Evolutionary conservation across 2,329 filamentous ascomycete genomes (phyloP), one percentile per base, ranked within the genome.

Genomic region (Aplosporella prunicola): DNA sequence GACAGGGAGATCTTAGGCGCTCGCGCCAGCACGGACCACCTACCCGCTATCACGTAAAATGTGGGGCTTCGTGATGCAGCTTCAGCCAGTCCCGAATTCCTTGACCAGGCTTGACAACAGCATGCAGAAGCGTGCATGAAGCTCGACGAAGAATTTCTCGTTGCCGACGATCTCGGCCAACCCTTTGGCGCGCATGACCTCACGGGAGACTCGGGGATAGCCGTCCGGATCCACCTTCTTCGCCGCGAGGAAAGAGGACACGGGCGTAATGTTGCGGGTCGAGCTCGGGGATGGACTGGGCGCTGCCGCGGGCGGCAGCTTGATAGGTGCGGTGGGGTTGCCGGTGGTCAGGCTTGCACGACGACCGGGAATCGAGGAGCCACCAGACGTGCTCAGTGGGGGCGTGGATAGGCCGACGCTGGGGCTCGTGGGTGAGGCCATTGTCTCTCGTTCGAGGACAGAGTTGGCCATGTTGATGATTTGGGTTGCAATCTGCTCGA

Each of bases 141-240:
- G 53, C 44, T 74, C 68, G 9, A 72, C 67, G 46, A 76, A 76
- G 45, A 76, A 70, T 52, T 68, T 66, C 41, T 72, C 70, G 39
- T 72, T 69, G 24, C 72, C 72, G 5, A 74, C 68, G 33, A 76
- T 74, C 49, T 76, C 72, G 10, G 68, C 65, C n/a, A 76, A 55
- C 38, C 68, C 71, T 43, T 72, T 67, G 15, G 71, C 69, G 32
- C 68, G 66, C 47, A 71, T 68, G 39, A 57, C 48, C 20, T 71
- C 69, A 32, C 69, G 69, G 5, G 62, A 63, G 7, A 69, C 60
- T 30, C 71, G 64, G 25, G 68, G 64, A 41, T 69, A 69, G 5
- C 72, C 71, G 46, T 73, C 68, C 2, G 71, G 70, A 43, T 76
- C 72, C 16, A 72, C 56, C 23, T 62, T 64, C 32, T 73, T 70